Conservation (phyloP, 768 basidiomycete species). For the Leccinum sublutescens region DNA sequence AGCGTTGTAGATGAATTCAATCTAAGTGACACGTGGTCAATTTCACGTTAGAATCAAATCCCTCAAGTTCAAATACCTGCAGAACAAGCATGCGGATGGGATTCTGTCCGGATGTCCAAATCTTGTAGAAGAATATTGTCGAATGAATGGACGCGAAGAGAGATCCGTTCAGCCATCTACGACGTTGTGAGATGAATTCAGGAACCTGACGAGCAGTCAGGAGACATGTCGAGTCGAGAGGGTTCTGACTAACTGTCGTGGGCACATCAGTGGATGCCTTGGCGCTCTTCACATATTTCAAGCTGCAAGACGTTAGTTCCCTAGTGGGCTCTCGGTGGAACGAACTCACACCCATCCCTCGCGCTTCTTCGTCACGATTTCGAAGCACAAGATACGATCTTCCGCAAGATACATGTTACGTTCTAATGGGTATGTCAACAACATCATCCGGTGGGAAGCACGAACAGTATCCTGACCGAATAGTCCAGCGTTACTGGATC, state of each 20-base stretch:
- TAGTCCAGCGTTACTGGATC: conserved; percentile 60
- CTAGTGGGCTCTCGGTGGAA: not conserved
- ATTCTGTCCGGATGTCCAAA: conserved; percentile 91
- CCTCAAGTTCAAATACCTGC: conserved; percentile 32
- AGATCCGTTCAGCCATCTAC: conserved; percentile 87
- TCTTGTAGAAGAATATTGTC: conserved; percentile 82
- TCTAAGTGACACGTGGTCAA: conserved; percentile 31
- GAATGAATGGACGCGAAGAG: conserved; percentile 93
- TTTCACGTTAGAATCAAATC: not conserved
- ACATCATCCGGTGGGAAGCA: not conserved
- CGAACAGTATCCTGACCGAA: conserved; percentile 42
- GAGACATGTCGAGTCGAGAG: not conserved
- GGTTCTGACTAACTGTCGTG: conserved; percentile 49
- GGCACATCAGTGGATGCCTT: conserved; percentile 97
- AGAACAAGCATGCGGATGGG: conserved; percentile 80
- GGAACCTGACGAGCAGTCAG: conserved; percentile 49
- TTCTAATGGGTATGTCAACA: conserved; percentile 36
- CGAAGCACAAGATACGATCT: conserved; percentile 89
- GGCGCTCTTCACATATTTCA: conserved; percentile 90
- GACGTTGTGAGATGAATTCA: conserved; percentile 93
- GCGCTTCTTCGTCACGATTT: conserved; percentile 86
- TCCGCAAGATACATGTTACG: conserved; percentile 93
- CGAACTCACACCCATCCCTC: conserved; percentile 75
- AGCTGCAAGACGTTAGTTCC: conserved; percentile 35
- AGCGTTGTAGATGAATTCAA: conserved; percentile 92